Evolutionary conservation across 2,329 filamentous ascomycete species (phyloP), one percentile per base, ranked within the genome.

Genomic region (Xylariaceae sp.): DNA sequence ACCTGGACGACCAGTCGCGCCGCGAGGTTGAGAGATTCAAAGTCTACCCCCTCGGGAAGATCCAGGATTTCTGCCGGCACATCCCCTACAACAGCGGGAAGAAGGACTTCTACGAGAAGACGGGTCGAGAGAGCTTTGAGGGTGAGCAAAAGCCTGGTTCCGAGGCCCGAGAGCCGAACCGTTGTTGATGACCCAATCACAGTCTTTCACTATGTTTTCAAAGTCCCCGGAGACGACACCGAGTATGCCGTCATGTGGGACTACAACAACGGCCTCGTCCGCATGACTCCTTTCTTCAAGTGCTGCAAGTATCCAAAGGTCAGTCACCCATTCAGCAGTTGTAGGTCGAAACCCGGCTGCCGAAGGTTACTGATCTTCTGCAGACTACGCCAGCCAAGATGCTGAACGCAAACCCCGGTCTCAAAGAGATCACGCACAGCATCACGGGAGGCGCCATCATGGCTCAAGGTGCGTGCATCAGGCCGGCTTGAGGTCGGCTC

Each of bases 21-120:
- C 60, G 63, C 11, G 68, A 80, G 42, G 73, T 92, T 40, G 61
- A 63, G 24, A 65, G 64, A 24, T 90, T 83, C 51, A 65, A 73
- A 12, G 66, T 95, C 33, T 72, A 68, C 35, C 83, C 85, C 1
- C 65, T 79, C 44, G 75, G 75, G 2, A 63, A 68, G 40, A 86
- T 82, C 41, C 60, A 64, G 29, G 64, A 72, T 19, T 80, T 69
- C 40, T 74, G 75, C 44, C 70, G 79, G 32, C 87, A 90, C 50
- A 94, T 95, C 38, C 90, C 90, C 0, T 96, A 96, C 61, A 89
- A 87, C 52, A 94, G 89, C 55, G 84, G 87, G 45, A 96, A 95
- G 68, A 94, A 93, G 58, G 74, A 81, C 39, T 94, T 95, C 50
- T 75, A 80, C 42, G 76, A 81, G 44, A 93, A 86, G 65, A 96